These are phyloP conservation scores for Cladosporium sp. DNA, from an alignment of 2,329 filamentous ascomycete genomes.

Conservation along the genomic window DNA sequence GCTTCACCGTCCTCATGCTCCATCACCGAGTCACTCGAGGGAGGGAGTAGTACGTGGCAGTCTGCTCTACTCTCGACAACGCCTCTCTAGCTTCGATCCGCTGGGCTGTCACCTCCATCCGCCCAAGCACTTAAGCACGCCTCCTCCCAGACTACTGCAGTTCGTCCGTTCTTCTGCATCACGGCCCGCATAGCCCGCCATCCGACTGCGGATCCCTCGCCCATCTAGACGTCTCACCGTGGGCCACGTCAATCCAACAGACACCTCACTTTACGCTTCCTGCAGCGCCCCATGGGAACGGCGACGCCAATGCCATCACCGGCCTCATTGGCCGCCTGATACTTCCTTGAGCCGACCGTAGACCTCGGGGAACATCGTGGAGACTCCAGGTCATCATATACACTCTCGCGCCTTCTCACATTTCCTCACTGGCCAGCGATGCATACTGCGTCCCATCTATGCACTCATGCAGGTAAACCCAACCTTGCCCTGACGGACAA, in stretches of 20 bases:
- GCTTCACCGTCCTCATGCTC: neutral
- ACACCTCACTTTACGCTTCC: slow-evolving; percentile 15
- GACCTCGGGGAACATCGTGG: slow-evolving; percentile 2
- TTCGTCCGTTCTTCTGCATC: slow-evolving; percentile 13
- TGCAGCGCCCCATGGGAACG: slow-evolving; percentile 5
- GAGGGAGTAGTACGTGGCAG: slow-evolving; percentile 1
- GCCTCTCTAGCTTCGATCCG: slow-evolving; percentile 4
- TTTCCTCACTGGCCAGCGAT: neutral
- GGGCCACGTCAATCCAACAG: slow-evolving; percentile 15
- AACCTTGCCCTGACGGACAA: slow-evolving; percentile 2
- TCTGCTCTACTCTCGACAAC: neutral
- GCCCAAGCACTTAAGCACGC: neutral
- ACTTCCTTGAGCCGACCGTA: neutral
- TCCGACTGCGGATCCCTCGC: slow-evolving; percentile 2
- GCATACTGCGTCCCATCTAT: slow-evolving; percentile 3
- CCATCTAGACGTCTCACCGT: slow-evolving; percentile 13
- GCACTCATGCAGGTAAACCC: slow-evolving; percentile 14
- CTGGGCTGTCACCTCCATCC: neutral
- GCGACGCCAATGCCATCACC: slow-evolving; percentile 2
- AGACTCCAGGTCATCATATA: neutral
- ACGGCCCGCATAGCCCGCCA: slow-evolving; percentile 9
- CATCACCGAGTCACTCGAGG: neutral
- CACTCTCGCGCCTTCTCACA: neutral
- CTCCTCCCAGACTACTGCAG: slow-evolving; percentile 5
- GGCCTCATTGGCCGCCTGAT: slow-evolving; percentile 9